Evolutionary conservation across 2,329 filamentous ascomycete genomes (phyloP), one percentile per base, ranked within the genome.

Genomic region (Penicillium sp.): DNA sequence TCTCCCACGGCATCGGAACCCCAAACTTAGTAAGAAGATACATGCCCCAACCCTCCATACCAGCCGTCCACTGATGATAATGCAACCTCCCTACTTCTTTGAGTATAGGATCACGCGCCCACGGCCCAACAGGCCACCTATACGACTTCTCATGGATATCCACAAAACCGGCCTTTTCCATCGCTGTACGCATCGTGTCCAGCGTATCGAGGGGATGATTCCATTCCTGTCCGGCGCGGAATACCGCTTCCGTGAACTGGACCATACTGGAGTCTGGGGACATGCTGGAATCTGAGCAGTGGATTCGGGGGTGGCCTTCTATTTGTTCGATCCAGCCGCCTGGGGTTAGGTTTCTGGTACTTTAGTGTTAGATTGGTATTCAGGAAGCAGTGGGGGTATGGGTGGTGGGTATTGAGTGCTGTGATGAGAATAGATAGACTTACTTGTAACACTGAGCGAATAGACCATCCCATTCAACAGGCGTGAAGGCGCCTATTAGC

Each of bases 71-170:
- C 19, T 67, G 64, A 21, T 56, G 48, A 47, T 59, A 56, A 29
- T 57, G 51, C 49, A 59, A 77, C 15, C 59, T 54, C 2, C 82
- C 82, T 1, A 84, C 65, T 49, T 68, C 58, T 45, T 70, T 68
- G n/a, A 70, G 57, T 9, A 45, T 53, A 8, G 54, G 41, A 45
- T 72, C 67, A 19, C 59, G 63, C 2, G 65, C 61, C 70, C 69
- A 72, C 3, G 62, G 46, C 1, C 69, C 70, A 23, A 73, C 57
- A 3, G 66, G 66, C 5, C 67, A 57, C 46, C 61, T 61, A 40
- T 57, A 62, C 6, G 64, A 42, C 10, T 69, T 55, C 19, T 69
- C 64, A 3, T 62, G 56, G 17, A 74, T 58, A 52, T 70, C 67
- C 15, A 62, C 62, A 50, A 74, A 74, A 4, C 72, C 71, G 1